Base-by-base conservation (phyloP, 495 filamentous ascomycete genomes). In the Beverwykella pulmonaria region DNA sequence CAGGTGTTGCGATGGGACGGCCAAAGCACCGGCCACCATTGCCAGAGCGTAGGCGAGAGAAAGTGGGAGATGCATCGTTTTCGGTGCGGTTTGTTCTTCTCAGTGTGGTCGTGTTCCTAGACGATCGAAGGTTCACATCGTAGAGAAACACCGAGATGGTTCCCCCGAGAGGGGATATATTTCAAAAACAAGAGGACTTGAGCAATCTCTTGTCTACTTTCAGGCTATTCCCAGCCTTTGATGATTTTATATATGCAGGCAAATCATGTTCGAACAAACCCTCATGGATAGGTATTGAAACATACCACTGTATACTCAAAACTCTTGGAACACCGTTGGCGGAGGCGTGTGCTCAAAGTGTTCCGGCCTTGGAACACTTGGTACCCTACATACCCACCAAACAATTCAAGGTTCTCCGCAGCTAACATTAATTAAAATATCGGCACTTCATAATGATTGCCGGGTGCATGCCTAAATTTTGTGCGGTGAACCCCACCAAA, bases 1-100 rank as follows among this genome's bases (percentile, higher is more conserved):
- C 27, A 62, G 48, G 1, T 62, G 46, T 62, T 62, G 46, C 59
- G 59, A 62, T 53, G 59, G 59, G 48, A 62, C 48, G 59, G 59
- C 59, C 59, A 53, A 62, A 62, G 59, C 30, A 62, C 59, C 59
- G 29, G 47, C 32, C 59, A 62, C 59, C 59, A 62, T 23, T 26
- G 59, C 46, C 59, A 62, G 48, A 53, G 48, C 48, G 48, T 53
- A 62, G 30, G 59, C 25, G 59, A 53, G 26, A 41, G 59, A 62
- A 53, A 62, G 41, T 62, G 25, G 6, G 59, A 62, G 59, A 53
- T 62, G 47, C 27, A 62, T 36, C 59, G 41, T 34, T 26, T 62
- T 62, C 32, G 55, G 55, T 4, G 55, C 34, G 55, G 32, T 19
- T 26, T 58, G 3, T 44, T 2, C 34, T 58, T 58, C 36, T 15